Percentiles rank a stretch among this genome's conserved stretches.
Conservation (phyloP, 1,284 basidiomycete genomes). For the Mycena sp. region DNA sequence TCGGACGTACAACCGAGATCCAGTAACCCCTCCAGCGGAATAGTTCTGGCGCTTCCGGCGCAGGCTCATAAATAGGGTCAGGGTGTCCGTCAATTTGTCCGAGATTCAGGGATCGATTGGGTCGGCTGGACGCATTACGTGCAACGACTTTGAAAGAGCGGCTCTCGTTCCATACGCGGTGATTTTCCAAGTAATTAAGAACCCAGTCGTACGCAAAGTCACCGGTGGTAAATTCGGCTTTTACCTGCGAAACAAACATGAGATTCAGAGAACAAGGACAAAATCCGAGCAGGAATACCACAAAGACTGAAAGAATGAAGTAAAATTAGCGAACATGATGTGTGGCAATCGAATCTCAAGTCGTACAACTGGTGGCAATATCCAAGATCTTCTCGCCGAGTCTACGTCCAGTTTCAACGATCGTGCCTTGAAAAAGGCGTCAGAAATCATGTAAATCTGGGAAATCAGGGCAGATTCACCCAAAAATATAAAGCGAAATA, state of each 20-base stretch:
- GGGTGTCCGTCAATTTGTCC: too few relatives aligned
- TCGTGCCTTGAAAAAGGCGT: slow-evolving; percentile 7
- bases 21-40: too few relatives aligned
- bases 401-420: slow-evolving; percentile 15
- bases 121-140: slow-evolving; percentile 12
- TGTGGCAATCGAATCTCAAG: too few relatives aligned
- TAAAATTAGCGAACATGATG: not conserved
- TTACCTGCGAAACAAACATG: not conserved
- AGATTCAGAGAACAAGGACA: not conserved
- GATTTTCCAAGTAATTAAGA: slow-evolving; percentile 18
- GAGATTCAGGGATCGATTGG: slow-evolving; percentile 1
- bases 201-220: slow-evolving; percentile 30
- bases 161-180: slow-evolving; percentile 24
- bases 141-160: slow-evolving; percentile 26
- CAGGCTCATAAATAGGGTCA: too few relatives aligned
- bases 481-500: slow-evolving; percentile 24
- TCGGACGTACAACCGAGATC: too few relatives aligned
- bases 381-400: slow-evolving; percentile 3
- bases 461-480: not conserved
- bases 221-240: slow-evolving; percentile 16
- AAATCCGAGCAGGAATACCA: not conserved
- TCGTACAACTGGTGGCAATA: slow-evolving; percentile 7
- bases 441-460: not conserved
- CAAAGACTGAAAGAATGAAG: slow-evolving; percentile 5
- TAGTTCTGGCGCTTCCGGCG: too few relatives aligned